Base-by-base conservation (phyloP, 768 basidiomycete species). In the Pisolithus tinctorius region DNA sequence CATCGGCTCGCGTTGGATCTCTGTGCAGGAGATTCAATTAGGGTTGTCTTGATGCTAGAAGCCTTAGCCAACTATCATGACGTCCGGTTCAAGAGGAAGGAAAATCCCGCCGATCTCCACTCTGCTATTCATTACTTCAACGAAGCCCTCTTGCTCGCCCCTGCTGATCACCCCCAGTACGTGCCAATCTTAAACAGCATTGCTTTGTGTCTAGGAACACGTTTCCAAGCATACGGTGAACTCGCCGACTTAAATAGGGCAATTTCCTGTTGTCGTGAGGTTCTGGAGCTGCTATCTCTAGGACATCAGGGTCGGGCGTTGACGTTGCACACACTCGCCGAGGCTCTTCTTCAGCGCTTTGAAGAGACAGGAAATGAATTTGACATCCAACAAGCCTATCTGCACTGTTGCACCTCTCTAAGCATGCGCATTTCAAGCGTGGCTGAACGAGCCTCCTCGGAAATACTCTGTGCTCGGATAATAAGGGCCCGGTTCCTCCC, bases 301-400 rank as follows among this genome's bases (percentile, higher is more conserved):
- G 29, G 8, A 26, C 55, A 64, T 40, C n/a, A 47, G 30, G 59
- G 62, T 45, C 55, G 49, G 23, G 55, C 56, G 26, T 16, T 37
- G 30, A 43, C 51, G n/a, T 52, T 54, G 26, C 53, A 55, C 20
- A 26, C 42, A 11, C 63, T 67, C 17, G 55, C 58, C 4, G 57
- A 57, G 26, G 53, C 52, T 34, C 61, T 66, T 20, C 43, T 65
- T 6, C 50, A 58, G 14, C 63, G 62, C 34, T 66, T 63, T 30
- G 55, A 53, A 17, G 58, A 60, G 36, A 42, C 25, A 0, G 66
- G 65, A 0, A 45, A 67, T 41, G 66, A 63, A 47, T 51, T 57
- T 25, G 65, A 67, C 41, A 57, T 66, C 25, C 62, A 67, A 8
- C 56, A 57, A 41, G 65, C 65, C 6, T 38, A 48, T 16, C 20